Evolutionary conservation across 768 basidiomycete species (phyloP), one percentile per base, ranked within the genome.

Genomic region (Pulveroboletus sp.): DNA sequence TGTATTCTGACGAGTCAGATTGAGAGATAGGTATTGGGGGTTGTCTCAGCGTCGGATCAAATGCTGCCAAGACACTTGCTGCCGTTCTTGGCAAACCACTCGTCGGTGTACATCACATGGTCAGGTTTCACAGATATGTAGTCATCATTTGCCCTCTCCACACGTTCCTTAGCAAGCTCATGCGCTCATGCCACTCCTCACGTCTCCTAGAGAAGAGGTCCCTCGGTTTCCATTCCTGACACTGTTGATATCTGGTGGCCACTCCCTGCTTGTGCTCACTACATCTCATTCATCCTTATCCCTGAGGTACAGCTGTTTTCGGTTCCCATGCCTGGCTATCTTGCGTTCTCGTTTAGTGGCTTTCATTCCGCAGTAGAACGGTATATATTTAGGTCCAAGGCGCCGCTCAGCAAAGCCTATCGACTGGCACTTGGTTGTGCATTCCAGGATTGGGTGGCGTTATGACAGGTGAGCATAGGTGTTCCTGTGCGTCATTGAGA

Each of bases 101-200:
- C 4, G 79, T 95, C 3, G 93, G 93, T 4, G 89, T 96, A 6
- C 91, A 97, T 68, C 94, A 98, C 61, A 98, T 97, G 94, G 93
- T 92, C 33, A 41, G 41, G 73, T 61, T 38, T 27, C 28, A 1
- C 31, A 18, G 13, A 32, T 26, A n/a, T 35, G 8, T 14, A n/a
- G n/a, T n/a, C n/a, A n/a, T n/a, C n/a, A n/a, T n/a, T 2, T n/a
- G 5, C 18, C 43, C n/a, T 47, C 36, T 37, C 49, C n/a, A n/a
- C n/a, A 32, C 28, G 14, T 46, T 33, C 32, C 28, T 37, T 58
- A 93, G 92, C 93, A 94, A 90, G 94, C 89, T 0, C 95, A 96
- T 61, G 89, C 94, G 0, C 72, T 94, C 0, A 94, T 89, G 0
- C 76, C 86, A 0, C 67, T 89, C 24, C 76, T 95, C 13, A 90